A percentile compares a stretch with the other conserved stretches of the same genome.
Conservation (phyloP, 2,329 filamentous ascomycete genomes). For the Phialophora verrucosa region DNA sequence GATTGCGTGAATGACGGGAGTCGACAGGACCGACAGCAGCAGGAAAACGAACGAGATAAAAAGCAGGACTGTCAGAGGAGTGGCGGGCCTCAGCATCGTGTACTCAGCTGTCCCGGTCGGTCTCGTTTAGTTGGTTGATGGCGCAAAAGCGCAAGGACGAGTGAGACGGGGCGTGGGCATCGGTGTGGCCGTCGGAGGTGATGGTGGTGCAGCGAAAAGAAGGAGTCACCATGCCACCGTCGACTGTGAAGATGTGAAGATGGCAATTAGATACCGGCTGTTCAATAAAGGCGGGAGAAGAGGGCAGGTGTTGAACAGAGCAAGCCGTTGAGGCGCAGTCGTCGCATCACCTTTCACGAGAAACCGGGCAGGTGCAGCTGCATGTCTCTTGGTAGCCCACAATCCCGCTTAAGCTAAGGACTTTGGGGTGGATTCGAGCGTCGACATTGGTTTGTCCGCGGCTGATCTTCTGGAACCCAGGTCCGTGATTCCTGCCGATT, state of each 20-base stretch:
- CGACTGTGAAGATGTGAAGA: conserved; percentile 1
- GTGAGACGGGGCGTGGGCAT: conserved; percentile 23
- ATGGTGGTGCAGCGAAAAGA: conserved; percentile 13
- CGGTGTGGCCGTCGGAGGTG: conserved; percentile 10
- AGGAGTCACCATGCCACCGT: background rate
- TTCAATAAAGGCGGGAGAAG: conserved; percentile 7
- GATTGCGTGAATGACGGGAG: conserved; percentile 83
- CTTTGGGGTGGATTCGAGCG: conserved; percentile 33
- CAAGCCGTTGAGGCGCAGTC: conserved; percentile 28
- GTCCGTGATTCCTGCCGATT: conserved; percentile 1
- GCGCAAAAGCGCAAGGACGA: conserved; percentile 28
- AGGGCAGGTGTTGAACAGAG: conserved; percentile 8
- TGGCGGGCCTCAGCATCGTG: conserved; percentile 83
- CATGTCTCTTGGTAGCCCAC: conserved; percentile 13
- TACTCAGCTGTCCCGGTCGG: conserved; percentile 5
- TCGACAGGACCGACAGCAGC: conserved; percentile 85
- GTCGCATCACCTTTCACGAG: conserved; percentile 19
- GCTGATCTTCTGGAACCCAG: conserved; percentile 13
- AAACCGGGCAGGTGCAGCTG: conserved; percentile 23
- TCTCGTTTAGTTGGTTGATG: conserved; percentile 10
- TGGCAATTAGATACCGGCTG: conserved; percentile 1
- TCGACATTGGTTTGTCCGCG: background rate
- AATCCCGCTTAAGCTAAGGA: conserved; percentile 6
- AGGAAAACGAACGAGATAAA: conserved; percentile 83
- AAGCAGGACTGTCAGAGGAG: conserved; percentile 84